Evolutionary conservation across 805 yeast genomes (phyloP).

Genomic region (Wickerhamomyces bovis): DNA sequence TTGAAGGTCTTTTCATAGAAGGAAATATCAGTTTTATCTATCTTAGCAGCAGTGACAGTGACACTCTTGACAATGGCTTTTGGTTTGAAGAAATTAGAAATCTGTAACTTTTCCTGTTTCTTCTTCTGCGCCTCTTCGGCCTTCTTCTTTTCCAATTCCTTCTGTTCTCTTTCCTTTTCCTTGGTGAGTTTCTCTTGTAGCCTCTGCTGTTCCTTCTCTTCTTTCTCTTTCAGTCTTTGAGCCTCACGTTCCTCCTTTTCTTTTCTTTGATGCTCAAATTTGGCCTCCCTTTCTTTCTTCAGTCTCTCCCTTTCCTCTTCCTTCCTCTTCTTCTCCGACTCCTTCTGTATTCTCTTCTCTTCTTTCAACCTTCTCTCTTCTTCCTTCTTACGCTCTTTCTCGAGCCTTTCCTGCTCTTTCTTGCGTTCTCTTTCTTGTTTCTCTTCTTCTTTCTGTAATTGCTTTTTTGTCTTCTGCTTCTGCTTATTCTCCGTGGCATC

Average conservation of each 20-base stretch:
- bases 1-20: slow-evolving; percentile 30
- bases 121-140: slow-evolving; percentile 32
- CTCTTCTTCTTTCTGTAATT: slow-evolving; percentile 15
- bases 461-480: neutral
- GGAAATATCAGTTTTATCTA: slow-evolving; percentile 10
- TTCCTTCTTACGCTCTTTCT: slow-evolving; percentile 24
- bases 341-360: slow-evolving; percentile 19
- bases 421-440: slow-evolving; percentile 13
- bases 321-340: slow-evolving; percentile 18
- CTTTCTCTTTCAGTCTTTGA: slow-evolving; percentile 6
- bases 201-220: slow-evolving; percentile 21
- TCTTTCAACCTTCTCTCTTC: slow-evolving; percentile 21
- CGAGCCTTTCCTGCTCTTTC: slow-evolving; percentile 29
- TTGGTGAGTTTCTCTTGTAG: slow-evolving; percentile 19
- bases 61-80: slow-evolving; percentile 17
- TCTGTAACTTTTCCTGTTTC: slow-evolving; percentile 24
- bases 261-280: slow-evolving; percentile 21
- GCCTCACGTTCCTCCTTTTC: slow-evolving; percentile 17
- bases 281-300: slow-evolving; percentile 29
- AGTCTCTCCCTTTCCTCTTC: slow-evolving; percentile 26
- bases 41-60: slow-evolving; percentile 2
- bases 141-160: slow-evolving; percentile 31
- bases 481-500: neutral
- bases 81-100: slow-evolving; percentile 28
- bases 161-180: slow-evolving; percentile 26